A percentile compares a stretch with the other conserved stretches of the same genome.
phyloP scores from a whole-genome alignment of 306 rosid genomes.

The Urtica urens region DNA sequence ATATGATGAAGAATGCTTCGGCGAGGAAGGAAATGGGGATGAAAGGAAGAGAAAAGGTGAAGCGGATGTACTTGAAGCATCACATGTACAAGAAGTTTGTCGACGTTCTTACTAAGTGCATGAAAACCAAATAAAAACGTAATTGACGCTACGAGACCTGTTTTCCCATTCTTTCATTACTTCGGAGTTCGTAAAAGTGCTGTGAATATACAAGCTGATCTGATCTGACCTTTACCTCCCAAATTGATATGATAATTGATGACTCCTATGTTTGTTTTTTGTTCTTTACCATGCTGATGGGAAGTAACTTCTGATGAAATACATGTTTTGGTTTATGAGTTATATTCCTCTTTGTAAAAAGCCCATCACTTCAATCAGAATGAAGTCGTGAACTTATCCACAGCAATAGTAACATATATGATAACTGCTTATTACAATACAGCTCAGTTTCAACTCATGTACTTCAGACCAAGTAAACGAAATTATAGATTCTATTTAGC shows the following conservation, averaged over 20 bases:
- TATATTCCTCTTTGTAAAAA: too few relatives aligned
- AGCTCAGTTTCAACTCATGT: too few relatives aligned
- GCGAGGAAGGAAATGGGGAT: conserved; percentile 61
- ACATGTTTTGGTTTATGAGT: too few relatives aligned
- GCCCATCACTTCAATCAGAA: too few relatives aligned
- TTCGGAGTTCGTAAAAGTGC: conserved; percentile 10
- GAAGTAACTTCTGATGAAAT: too few relatives aligned
- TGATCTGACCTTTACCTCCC: neutral
- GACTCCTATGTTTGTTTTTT: neutral
- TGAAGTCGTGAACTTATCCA: too few relatives aligned
- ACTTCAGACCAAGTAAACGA: too few relatives aligned
- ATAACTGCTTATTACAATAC: too few relatives aligned
- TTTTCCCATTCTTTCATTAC: conserved; percentile 30
- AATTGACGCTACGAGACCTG: neutral
- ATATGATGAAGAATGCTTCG: conserved; percentile 44
- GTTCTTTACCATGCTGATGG: neutral
- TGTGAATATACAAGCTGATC: conserved; percentile 5
- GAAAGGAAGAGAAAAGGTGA: conserved; percentile 63
- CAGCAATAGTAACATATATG: too few relatives aligned
- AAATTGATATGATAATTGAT: neutral
- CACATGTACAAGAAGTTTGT: conserved; percentile 74
- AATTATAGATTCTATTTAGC: too few relatives aligned
- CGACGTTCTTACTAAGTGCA: conserved; percentile 58
- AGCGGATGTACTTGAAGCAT: conserved; percentile 64
- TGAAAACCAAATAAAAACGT: conserved; percentile 46